These are phyloP conservation scores for Posidonia oceanica DNA, from an alignment of 116 monocot species.

Conservation along the genomic window DNA sequence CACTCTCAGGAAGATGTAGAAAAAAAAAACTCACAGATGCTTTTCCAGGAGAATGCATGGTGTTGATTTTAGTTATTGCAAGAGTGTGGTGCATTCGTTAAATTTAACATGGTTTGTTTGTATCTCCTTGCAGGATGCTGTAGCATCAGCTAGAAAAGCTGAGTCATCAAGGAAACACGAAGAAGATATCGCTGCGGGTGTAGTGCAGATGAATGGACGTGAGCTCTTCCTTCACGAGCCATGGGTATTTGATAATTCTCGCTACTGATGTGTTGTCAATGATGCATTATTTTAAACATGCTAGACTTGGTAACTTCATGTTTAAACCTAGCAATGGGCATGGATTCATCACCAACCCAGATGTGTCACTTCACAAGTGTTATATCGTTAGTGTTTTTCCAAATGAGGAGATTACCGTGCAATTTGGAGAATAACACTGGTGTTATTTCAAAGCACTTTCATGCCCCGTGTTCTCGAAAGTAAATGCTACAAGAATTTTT, in stretches of 20 bases:
- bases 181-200: conserved; percentile 56
- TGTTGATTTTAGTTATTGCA: too few relatives aligned
- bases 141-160: conserved; percentile 38
- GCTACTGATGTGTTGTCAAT: conserved; percentile 2
- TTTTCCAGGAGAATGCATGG: too few relatives aligned
- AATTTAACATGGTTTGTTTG: neutral
- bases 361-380: too few relatives aligned
- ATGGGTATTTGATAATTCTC: conserved; percentile 57
- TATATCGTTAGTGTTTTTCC: too few relatives aligned
- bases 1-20: neutral
- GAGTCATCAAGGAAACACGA: conserved; percentile 65
- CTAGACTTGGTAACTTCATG: neutral
- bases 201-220: conserved; percentile 69
- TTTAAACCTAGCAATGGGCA: neutral
- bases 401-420: too few relatives aligned
- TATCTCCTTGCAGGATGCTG: conserved; percentile 38
- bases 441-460: too few relatives aligned
- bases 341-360: neutral
- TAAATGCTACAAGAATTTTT: too few relatives aligned
- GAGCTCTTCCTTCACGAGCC: conserved; percentile 80
- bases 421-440: too few relatives aligned
- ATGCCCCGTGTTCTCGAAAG: too few relatives aligned
- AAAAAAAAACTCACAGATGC: too few relatives aligned
- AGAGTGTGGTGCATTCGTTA: neutral
- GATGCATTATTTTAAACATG: too few relatives aligned